Evolutionary conservation across 2,329 filamentous ascomycete species (phyloP), one percentile per base, ranked within the genome.

Genomic region (Alternaria rosae): DNA sequence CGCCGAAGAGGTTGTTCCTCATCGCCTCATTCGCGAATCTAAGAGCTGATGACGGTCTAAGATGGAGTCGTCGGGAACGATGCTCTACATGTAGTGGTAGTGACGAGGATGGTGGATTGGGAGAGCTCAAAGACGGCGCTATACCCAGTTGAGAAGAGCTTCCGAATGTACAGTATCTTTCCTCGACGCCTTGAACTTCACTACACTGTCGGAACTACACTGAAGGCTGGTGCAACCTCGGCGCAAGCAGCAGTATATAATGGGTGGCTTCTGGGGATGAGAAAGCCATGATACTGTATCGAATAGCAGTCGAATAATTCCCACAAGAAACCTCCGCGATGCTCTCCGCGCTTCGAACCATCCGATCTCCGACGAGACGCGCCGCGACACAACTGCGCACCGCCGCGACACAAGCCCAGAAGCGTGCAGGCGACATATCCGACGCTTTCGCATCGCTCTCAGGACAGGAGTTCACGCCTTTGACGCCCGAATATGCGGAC

Each of bases 381-480:
- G 43, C 65, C 56, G 32, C 64, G 17, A 54, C 64, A 21, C 64
- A 75, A 50, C 50, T 75, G 58, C 74, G 74, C 62, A 72, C 74
- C 20, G 74, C 67, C 30, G 65, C 75, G 45, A 77, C 72, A 43
- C 71, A 74, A 30, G 66, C 74, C 8, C 80, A 81, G 52, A 84
- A 82, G 65, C 78, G 81, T 45, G 81, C 80, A 26, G 83, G 83
- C 43, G 82, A 85, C 50, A 85, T 85, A 23, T 84, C 82, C 3
- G 82, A 84, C 69, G 82, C 83, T 0, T 85, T 85, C 61, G 82
- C 78, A 6, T 84, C 82, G 5, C 78, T 85, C 3, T 84, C 82
- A 1, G 83, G 83, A 15, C 77, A 83, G 43, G 63, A 80, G 3
- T 84, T 84, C 65, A 70, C 71, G 52, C 81, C 82, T 3, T 76